Evolutionary conservation across 495 filamentous ascomycete species (phyloP).

Genomic region (Delitschia confertaspora): DNA sequence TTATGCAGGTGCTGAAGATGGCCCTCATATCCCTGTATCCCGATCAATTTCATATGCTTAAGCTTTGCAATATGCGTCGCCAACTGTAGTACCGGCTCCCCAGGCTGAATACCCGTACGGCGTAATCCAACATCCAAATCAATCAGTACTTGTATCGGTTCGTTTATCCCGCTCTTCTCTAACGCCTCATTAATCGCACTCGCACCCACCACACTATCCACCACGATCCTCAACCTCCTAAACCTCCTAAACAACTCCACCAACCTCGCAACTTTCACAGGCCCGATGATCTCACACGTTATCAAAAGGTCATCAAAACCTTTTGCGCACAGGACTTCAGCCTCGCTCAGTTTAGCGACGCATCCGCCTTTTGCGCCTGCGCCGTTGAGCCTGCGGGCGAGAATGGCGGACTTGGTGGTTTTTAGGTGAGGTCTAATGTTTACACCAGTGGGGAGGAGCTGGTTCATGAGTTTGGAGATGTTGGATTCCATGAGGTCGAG

Average conservation of each 20-base stretch:
- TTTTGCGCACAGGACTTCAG: constrained; percentile 28
- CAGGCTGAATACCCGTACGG: constrained; percentile 30
- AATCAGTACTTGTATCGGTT: constrained; percentile 25
- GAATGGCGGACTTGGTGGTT: constrained; percentile 31
- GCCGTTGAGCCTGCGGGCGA: constrained; percentile 25
- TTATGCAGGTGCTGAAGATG: constrained; percentile 34
- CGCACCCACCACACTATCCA: constrained; percentile 30
- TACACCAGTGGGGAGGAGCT: constrained; percentile 27
- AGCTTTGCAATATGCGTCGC: constrained; percentile 5
- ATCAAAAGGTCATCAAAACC: constrained; percentile 34
- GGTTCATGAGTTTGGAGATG: constrained; percentile 27
- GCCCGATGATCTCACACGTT: constrained; percentile 33
- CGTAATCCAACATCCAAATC: constrained; percentile 33
- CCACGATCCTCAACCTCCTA: constrained; percentile 26
- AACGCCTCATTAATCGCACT: constrained; percentile 30
- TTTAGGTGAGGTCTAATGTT: constrained; percentile 33
- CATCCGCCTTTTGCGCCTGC: constrained; percentile 33
- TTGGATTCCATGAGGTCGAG: constrained; percentile 33
- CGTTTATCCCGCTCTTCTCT: constrained; percentile 14
- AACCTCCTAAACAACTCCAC: constrained; percentile 26
- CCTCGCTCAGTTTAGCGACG: constrained; percentile 35
- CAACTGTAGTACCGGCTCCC: constrained; percentile 18
- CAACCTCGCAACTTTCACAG: constrained; percentile 28
- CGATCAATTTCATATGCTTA: constrained; percentile 19
- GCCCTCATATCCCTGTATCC: constrained; percentile 31